Evolutionary conservation across 495 filamentous ascomycete genomes (phyloP).

Genomic region (Daldinia grandis): DNA sequence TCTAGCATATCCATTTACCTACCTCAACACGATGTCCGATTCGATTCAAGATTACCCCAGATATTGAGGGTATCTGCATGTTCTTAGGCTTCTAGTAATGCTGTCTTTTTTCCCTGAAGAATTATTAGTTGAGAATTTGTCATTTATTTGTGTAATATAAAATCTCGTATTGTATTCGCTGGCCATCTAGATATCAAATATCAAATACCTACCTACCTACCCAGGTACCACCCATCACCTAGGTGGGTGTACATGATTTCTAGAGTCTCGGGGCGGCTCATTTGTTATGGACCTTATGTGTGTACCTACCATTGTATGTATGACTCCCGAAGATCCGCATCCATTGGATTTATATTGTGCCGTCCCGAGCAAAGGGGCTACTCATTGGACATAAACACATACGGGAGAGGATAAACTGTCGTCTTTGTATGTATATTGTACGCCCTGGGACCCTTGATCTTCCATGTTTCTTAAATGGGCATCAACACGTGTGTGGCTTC

Average conservation of each 20-base stretch:
- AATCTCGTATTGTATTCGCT: neutral
- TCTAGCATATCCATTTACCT: neutral
- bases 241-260: neutral
- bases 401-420: neutral
- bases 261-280: slow-evolving; percentile 8
- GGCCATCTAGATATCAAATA: neutral
- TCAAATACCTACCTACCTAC: no score
- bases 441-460: slow-evolving; percentile 27
- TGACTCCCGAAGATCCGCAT: neutral
- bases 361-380: slow-evolving; percentile 18
- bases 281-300: slow-evolving; percentile 2
- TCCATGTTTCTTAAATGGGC: slow-evolving; percentile 5
- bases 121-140: neutral
- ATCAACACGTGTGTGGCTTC: slow-evolving; percentile 4
- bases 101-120: neutral
- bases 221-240: no score
- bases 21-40: neutral
- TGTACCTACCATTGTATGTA: neutral
- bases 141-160: neutral
- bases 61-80: neutral
- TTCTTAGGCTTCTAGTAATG: neutral
- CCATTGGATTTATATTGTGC: slow-evolving; percentile 21
- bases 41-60: neutral
- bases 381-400: neutral
- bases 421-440: neutral